Base-by-base conservation (phyloP, 2,329 filamentous ascomycete species). In the Rutstroemia sydowiana region DNA sequence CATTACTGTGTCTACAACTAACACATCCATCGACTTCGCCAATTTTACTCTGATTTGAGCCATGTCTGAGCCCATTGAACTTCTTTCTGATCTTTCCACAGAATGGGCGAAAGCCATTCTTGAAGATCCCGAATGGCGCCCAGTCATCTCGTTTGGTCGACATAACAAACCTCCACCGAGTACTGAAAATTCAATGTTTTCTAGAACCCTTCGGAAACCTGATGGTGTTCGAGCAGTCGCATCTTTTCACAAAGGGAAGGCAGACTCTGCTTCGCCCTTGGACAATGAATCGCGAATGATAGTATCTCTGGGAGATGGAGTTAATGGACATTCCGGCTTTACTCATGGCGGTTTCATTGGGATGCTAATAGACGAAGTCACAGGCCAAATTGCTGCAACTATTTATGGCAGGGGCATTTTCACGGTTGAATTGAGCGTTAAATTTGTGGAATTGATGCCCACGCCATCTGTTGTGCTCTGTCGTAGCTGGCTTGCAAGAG, bases 291-390 rank as follows among this genome's bases (percentile, higher is more conserved):
- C 20, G n/a, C 45, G 32, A 6, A 48, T 48, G 45, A 10, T 37
- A 7, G 23, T 48, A 11, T 48, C 45, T 8, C 45, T 48, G 7
- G 32, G 45, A 5, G 31, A 21, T 39, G 34, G 45, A 3, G 10
- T 48, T 13, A 37, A 48, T 39, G 45, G 32, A 13, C 21, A 28
- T 14, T 37, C 31, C 5, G 45, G 45, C 6, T 39, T 6, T 32
- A 37, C 16, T 37, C 31, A 37, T 16, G 32, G 45, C 8, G 32
- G 45, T 3, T 48, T 48, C 23, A 48, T 39, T 23, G 32, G 31
- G 3, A 37, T 37, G 16, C 20, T 39, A 32, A 28, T 48, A 14
- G 45, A 48, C 20, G 45, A 48, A 39, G 45, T 48, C 5, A 48
- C 45, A 1, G 45, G 31, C 8, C 20, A 48, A 48, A 39, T 18